Conservation (phyloP, 371 early-diverging fungal species). For the Syncephalastrum sp. region DNA sequence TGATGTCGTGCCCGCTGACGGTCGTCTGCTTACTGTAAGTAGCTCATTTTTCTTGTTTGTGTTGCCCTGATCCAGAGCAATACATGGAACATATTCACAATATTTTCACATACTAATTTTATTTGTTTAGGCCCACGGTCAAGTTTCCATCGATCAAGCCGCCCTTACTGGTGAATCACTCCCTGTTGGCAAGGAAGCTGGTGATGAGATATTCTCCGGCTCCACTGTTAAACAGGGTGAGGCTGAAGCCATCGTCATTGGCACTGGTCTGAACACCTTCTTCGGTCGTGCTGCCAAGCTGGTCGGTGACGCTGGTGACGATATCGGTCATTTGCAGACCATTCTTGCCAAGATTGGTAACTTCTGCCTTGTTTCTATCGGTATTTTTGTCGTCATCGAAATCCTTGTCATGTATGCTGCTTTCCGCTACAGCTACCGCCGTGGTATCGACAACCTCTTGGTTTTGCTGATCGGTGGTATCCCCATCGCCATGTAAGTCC, state of each 20-base stretch:
- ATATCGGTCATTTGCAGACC: constrained; percentile 82
- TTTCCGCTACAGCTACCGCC: constrained; percentile 66
- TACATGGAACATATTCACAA: background rate
- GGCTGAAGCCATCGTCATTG: constrained; percentile 78
- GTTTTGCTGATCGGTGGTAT: constrained; percentile 75
- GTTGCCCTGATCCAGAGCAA: too few species aligned
- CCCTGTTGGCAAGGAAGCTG: constrained; percentile 65
- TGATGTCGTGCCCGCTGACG: constrained; percentile 76
- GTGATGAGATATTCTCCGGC: constrained; percentile 68
- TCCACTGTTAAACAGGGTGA: constrained; percentile 89
- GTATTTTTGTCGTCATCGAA: constrained; percentile 70
- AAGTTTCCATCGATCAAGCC: constrained; percentile 70
- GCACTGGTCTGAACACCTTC: constrained; percentile 80
- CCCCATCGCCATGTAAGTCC: constrained; percentile 63
- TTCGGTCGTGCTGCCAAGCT: constrained; percentile 84
- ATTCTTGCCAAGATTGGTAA: constrained; percentile 87
- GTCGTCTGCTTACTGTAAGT: constrained; percentile 43
- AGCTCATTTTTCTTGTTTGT: too few species aligned
- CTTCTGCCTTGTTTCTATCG: constrained; percentile 69
- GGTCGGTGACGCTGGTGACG: constrained; percentile 71
- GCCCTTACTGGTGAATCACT: constrained; percentile 81
- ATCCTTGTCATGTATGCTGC: constrained; percentile 77
- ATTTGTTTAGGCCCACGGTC: constrained; percentile 32
- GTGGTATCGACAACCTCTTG: constrained; percentile 65
- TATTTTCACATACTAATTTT: background rate